A percentile compares a stretch with the other conserved stretches of the same genome.
phyloP scores from a whole-genome alignment of 768 basidiomycete genomes.

The Trametes meyenii region DNA sequence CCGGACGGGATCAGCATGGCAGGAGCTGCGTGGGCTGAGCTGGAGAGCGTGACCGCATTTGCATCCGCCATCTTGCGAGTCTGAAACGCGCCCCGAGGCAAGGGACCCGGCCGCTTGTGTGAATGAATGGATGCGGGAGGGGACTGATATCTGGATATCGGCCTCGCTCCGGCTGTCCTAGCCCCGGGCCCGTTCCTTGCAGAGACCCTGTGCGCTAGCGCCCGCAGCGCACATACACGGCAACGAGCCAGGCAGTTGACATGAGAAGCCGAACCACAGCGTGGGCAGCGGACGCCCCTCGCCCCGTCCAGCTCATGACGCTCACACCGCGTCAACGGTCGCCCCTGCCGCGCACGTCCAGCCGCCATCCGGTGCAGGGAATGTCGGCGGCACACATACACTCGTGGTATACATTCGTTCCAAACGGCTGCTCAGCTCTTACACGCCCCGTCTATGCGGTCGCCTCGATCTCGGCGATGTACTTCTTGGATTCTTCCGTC shows the following conservation, averaged over 20 bases:
- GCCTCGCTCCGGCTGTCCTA: neutral
- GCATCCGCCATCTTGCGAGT: neutral
- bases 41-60: slow-evolving; percentile 15
- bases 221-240: slow-evolving; percentile 11
- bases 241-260: slow-evolving; percentile 14
- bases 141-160: slow-evolving; percentile 11
- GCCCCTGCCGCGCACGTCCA: neutral
- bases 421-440: slow-evolving; percentile 4
- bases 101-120: neutral
- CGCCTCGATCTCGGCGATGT: slow-evolving; percentile 52
- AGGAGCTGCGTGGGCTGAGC: neutral
- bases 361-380: neutral
- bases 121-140: slow-evolving; percentile 9
- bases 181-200: neutral
- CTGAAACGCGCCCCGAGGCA: slow-evolving; percentile 15
- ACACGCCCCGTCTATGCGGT: slow-evolving; percentile 43
- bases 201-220: neutral
- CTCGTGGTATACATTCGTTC: neutral
- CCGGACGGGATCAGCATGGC: slow-evolving; percentile 7
- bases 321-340: neutral
- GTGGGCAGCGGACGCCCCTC: neutral
- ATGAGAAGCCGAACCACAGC: neutral
- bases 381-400: slow-evolving; percentile 4
- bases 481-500: slow-evolving; percentile 26
- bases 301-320: neutral